A percentile compares a stretch with the other conserved stretches of the same genome.
Evolutionary conservation across 352 stramenopile species (phyloP).

Genomic region (Phytophthora pseudosyringae): DNA sequence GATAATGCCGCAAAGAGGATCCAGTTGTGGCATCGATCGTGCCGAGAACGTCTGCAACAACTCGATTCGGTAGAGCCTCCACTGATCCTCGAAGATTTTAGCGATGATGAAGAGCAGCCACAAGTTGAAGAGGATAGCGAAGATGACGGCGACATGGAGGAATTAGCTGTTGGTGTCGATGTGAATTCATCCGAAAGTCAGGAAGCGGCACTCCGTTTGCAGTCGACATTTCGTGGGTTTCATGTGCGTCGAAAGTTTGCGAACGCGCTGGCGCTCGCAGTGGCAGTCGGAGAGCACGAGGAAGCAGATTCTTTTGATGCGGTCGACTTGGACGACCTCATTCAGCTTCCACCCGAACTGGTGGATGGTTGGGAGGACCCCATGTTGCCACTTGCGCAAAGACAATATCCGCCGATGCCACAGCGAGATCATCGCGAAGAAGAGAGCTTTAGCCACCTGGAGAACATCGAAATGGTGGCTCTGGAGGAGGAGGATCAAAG

Average conservation of each 20-base stretch:
- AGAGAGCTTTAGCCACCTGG: conserved; percentile 8
- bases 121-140: conserved; percentile 13
- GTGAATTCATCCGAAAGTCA: conserved; percentile 12
- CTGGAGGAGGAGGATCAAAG: neutral
- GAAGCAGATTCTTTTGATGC: conserved; percentile 46
- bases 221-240: conserved; percentile 78
- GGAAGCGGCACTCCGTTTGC: conserved; percentile 54
- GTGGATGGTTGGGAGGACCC: conserved; percentile 69
- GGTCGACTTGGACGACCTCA: conserved; percentile 67
- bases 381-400: conserved; percentile 29
- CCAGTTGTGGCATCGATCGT: conserved; percentile 33
- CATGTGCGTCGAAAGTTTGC: conserved; percentile 70
- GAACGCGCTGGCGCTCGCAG: conserved; percentile 61
- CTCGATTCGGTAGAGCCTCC: neutral
- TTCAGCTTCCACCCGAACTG: conserved; percentile 60
- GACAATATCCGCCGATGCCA: neutral
- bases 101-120: conserved; percentile 21
- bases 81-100: conserved; percentile 30
- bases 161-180: neutral
- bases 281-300: conserved; percentile 30
- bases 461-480: conserved; percentile 9
- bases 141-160: neutral
- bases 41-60: conserved; percentile 8
- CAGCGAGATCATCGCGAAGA: conserved; percentile 11
- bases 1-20: conserved; percentile 27